Evolutionary conservation across 1,139 yeast species (phyloP), one percentile per base, ranked within the genome.

Genomic region (Kodamaea suecica): DNA sequence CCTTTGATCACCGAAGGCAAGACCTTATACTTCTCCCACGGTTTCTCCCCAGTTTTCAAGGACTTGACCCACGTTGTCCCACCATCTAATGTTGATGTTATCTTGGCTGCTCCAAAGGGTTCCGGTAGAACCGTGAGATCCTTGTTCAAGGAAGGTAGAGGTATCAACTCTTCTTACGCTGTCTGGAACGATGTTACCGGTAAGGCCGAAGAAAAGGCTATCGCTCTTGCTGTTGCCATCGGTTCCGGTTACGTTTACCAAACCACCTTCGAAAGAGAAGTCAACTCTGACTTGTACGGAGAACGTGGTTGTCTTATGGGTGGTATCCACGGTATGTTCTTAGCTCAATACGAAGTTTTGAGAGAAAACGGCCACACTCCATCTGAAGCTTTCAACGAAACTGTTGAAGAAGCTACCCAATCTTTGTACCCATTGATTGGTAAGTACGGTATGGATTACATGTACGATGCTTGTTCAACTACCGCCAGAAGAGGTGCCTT

Each of bases 291-390:
- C 70, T 80, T 92, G 66, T 92, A 92, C 76, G 98, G 98, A 76
- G 98, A 92, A 80, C 88, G 98, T 80, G 98, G 98, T 64, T 90
- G 97, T 76, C 80, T 92, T 59, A 92, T 92, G 98, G 98, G 98
- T 67, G 98, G 98, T 80, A 90, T 92, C 78, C 98, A 92, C 79
- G 98, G 98, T 78, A 92, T 92, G 97, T 92, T 92, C 90, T 80
- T 92, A 62, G 98, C 98, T 56, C 98, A 92, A 78, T 92, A 92
- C 80, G 98, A 92, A 73, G 98, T 92, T 48, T 83, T 92, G 69
- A 90, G 98, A 78, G 97, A 90, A 78, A 88, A 94, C 65, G 98
- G 98, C 52, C 98, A 92, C 84, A 78, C 97, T 52, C 98, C 98
- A 75, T 87, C 97, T 47, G 98, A 92, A 79, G 98, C 98, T 59